Percentiles rank a stretch among this genome's conserved stretches.
phyloP scores from a whole-genome alignment of 2,329 filamentous ascomycete species.

The Neopestalotiopsis rosae region DNA sequence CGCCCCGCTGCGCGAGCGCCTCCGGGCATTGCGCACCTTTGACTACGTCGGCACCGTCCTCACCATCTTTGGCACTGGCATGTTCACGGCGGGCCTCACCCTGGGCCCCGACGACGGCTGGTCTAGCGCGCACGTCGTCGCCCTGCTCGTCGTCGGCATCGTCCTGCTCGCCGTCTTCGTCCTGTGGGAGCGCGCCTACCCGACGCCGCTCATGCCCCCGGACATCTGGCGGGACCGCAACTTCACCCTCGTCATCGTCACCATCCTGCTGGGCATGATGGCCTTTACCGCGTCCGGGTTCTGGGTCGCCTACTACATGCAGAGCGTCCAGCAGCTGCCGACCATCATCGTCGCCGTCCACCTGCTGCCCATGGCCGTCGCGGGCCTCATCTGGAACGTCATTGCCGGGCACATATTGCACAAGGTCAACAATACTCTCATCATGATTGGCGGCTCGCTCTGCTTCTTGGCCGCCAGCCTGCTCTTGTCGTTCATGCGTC shows the following conservation, averaged over 20 bases:
- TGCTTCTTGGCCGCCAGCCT: slow-evolving; percentile 48
- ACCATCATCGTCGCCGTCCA: slow-evolving; percentile 66
- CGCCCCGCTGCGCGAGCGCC: slow-evolving; percentile 41
- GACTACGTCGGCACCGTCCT: slow-evolving; percentile 66
- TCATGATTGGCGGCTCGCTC: slow-evolving; percentile 55
- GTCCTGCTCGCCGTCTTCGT: slow-evolving; percentile 61
- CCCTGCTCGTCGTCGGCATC: slow-evolving; percentile 64
- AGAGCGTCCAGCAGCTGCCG: slow-evolving; percentile 56
- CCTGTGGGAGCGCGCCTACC: slow-evolving; percentile 64
- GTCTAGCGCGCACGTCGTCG: slow-evolving; percentile 66
- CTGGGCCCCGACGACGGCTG: slow-evolving; percentile 65
- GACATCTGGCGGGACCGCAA: slow-evolving; percentile 65
- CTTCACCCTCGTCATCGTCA: slow-evolving; percentile 65
- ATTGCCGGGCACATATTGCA: slow-evolving; percentile 67
- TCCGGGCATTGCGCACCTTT: slow-evolving; percentile 55
- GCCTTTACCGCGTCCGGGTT: slow-evolving; percentile 66
- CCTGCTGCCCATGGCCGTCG: slow-evolving; percentile 69
- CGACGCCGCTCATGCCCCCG: slow-evolving; percentile 57
- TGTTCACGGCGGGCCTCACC: slow-evolving; percentile 67
- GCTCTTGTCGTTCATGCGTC: slow-evolving; percentile 61
- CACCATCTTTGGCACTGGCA: slow-evolving; percentile 68
- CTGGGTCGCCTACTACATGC: slow-evolving; percentile 70
- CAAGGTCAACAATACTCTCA: slow-evolving; percentile 65
- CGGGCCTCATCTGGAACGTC: slow-evolving; percentile 67
- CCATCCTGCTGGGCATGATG: slow-evolving; percentile 65